Evolutionary conservation across 1,284 basidiomycete species (phyloP), one percentile per base, ranked within the genome.

Genomic region (Naganishia albida): DNA sequence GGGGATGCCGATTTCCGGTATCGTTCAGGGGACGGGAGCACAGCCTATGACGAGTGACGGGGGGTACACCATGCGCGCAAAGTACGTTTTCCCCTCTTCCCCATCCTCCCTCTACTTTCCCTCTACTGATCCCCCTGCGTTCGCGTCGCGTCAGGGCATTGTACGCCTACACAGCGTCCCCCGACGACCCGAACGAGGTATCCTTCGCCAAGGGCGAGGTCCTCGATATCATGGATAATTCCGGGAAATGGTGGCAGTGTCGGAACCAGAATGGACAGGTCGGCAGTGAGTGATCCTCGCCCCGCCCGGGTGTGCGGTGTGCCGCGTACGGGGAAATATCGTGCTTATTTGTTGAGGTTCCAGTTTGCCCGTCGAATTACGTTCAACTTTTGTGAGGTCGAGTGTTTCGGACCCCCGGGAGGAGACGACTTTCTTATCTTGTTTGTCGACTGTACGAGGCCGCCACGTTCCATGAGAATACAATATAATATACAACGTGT

Each of bases 221-320:
- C 48, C 85, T 99, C 70, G 93, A 98, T 66, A 91, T 99, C 69
- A 80, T 95, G 60, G 96, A 99, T 80, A 94, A 91, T 77, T 74
- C 73, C n/a, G 92, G 91, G 62, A 93, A 93, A 78, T 94, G 91
- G 91, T 98, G 91, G 91, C 92, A 95, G 78, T 93, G 93, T 51
- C 87, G 83, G 73, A 97, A 91, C 77, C 76, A 84, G 16, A 88
- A 91, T 73, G 95, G 93, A 56, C 81, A 85, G 67, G 82, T 87
- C 70, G 88, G 95, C 82, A 92, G 80, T 81, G 62, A 77, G 80
- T 78, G 7, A 15, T 8, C 2, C 13, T 26, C 39, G 38, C 23
- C 12, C 7, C 16, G 4, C n/a, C 8, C 40, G 0, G 50, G 1
- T n/a, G 6, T 20, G 48, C 7, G 7, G 46, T 20, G 7, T n/a